A percentile compares a stretch with the other conserved stretches of the same genome.
Conservation (phyloP, 805 yeast genomes). For the Saturnispora mendoncae region DNA sequence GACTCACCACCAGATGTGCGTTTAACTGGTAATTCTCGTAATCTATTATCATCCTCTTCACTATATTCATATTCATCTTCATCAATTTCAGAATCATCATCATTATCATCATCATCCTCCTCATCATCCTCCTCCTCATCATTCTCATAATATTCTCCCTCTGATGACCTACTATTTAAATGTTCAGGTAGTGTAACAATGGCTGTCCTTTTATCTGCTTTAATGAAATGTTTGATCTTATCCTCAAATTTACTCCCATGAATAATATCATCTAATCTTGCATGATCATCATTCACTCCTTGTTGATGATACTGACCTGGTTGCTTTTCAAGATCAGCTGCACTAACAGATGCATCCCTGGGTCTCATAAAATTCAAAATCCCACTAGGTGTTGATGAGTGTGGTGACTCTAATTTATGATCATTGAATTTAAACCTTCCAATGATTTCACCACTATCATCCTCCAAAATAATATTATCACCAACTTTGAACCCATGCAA, state of each 20-base stretch:
- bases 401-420: constrained; percentile 15
- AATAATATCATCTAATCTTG: constrained; percentile 4
- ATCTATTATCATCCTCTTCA: constrained; percentile 1
- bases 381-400: neutral
- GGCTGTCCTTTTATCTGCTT: constrained; percentile 19
- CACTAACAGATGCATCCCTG: constrained; percentile 7
- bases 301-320: neutral
- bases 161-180: neutral
- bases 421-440: constrained; percentile 71
- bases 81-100: constrained; percentile 20
- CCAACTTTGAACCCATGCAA: constrained; percentile 72
- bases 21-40: constrained; percentile 1
- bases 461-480: constrained; percentile 73
- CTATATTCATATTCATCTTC: constrained; percentile 16
- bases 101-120: constrained; percentile 20
- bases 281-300: neutral
- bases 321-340: constrained; percentile 8
- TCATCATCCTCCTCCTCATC: constrained; percentile 10
- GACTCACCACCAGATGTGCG: constrained; percentile 13
- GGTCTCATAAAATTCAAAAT: constrained; percentile 5
- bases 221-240: constrained; percentile 21
- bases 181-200: constrained; percentile 13
- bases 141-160: neutral
- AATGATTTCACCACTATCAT: constrained; percentile 84
- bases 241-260: constrained; percentile 19